These are phyloP conservation scores for Colletotrichum orchidophilum DNA, from an alignment of 2,329 filamentous ascomycete species.

Conservation along the genomic window DNA sequence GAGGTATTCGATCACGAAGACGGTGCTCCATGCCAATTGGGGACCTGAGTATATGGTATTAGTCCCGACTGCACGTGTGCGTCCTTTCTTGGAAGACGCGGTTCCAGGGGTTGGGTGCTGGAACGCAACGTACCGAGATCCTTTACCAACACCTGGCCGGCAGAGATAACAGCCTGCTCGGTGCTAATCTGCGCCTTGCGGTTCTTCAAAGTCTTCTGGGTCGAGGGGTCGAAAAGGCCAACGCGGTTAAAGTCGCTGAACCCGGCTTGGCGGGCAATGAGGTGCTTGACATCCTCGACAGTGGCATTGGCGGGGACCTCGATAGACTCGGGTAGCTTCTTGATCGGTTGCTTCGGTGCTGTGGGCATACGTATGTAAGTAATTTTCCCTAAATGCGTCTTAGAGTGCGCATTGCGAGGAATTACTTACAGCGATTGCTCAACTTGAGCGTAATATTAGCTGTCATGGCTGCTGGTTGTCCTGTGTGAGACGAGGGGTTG, in stretches of 20 bases:
- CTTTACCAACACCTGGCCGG: conserved; percentile 81
- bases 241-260: conserved; percentile 69
- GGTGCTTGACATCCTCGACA: conserved; percentile 67
- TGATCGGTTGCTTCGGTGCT: conserved; percentile 62
- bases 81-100: not conserved
- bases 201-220: conserved; percentile 71
- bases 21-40: conserved; percentile 91
- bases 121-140: conserved; percentile 76
- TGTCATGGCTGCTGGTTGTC: conserved; percentile 38
- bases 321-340: conserved; percentile 61
- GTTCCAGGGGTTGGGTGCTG: not conserved
- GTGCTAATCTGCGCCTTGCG: conserved; percentile 62
- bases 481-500: not conserved
- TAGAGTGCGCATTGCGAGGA: not conserved
- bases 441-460: conserved; percentile 51
- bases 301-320: conserved; percentile 61
- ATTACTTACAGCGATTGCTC: conserved; percentile 49
- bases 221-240: conserved; percentile 68
- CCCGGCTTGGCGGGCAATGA: conserved; percentile 60
- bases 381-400: not conserved
- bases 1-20: conserved; percentile 95
- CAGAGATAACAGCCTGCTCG: conserved; percentile 57
- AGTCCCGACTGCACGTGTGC: not conserved
- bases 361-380: conserved; percentile 22
- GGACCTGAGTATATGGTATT: conserved; percentile 65